phyloP scores from a whole-genome alignment of 306 rosid genomes.

The Pterocarpus macrocarpus region DNA sequence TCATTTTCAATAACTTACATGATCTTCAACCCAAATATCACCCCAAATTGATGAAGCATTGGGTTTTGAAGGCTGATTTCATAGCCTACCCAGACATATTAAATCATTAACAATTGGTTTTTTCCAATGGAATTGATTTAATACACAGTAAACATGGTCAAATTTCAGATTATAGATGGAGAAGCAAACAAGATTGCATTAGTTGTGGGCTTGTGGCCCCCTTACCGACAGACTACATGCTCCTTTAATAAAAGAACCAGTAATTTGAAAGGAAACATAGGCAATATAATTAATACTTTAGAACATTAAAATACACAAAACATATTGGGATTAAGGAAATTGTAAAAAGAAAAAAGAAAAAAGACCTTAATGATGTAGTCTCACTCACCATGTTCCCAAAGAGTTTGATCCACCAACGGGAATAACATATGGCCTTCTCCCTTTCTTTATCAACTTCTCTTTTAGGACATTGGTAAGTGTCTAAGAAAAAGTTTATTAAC shows the following conservation, averaged over 20 bases:
- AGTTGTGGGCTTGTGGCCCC: too few species aligned
- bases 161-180: neutral
- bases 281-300: neutral
- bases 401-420: slow-evolving; percentile 96
- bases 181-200: neutral
- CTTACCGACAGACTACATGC: too few species aligned
- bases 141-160: slow-evolving; percentile 2
- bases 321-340: slow-evolving; percentile 23
- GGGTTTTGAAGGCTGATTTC: neutral
- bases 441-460: slow-evolving; percentile 82
- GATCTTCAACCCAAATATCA: too few species aligned
- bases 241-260: too few species aligned
- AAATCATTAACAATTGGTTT: slow-evolving; percentile 12
- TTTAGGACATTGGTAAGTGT: slow-evolving; percentile 69
- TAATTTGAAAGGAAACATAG: neutral
- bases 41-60: neutral
- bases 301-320: neutral
- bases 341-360: slow-evolving; percentile 28
- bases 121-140: neutral
- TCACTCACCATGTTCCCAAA: slow-evolving; percentile 91
- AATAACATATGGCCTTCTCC: slow-evolving; percentile 89
- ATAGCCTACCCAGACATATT: neutral
- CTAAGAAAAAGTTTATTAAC: slow-evolving; percentile 51
- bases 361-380: slow-evolving; percentile 43
- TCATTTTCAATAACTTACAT: too few species aligned